Conservation (phyloP, 495 filamentous ascomycete species). For the Aspergillus sclerotioniger region DNA sequence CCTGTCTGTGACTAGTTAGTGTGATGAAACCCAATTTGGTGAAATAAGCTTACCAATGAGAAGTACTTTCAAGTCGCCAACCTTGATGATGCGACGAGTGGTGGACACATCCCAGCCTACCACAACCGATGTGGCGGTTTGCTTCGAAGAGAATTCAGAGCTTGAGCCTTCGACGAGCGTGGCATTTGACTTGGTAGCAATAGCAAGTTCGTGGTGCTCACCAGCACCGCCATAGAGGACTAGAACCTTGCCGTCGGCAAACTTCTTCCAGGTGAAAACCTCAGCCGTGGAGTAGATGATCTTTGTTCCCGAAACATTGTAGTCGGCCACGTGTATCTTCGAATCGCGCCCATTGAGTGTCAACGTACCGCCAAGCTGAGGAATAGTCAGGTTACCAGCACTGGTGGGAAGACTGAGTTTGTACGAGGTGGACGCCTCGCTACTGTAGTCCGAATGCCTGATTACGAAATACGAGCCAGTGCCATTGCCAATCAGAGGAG, state of each 20-base stretch:
- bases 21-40: background rate
- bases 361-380: constrained; percentile 59
- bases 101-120: constrained; percentile 56
- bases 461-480: constrained; percentile 63
- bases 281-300: constrained; percentile 76
- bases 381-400: constrained; percentile 58
- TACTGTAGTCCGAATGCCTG: constrained; percentile 61
- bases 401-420: constrained; percentile 61
- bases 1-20: constrained; percentile 44
- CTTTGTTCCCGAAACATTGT: constrained; percentile 59
- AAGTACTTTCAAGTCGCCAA: constrained; percentile 56
- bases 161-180: constrained; percentile 49
- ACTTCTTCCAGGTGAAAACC: constrained; percentile 68
- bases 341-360: constrained; percentile 71
- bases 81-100: constrained; percentile 51
- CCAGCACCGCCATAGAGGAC: constrained; percentile 68
- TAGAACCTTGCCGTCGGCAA: constrained; percentile 57
- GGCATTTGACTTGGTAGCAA: constrained; percentile 41
- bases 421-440: constrained; percentile 55
- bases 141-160: constrained; percentile 39
- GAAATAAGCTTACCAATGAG: constrained; percentile 41
- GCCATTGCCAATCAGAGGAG: constrained; percentile 54
- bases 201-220: constrained; percentile 68
- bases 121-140: constrained; percentile 44
- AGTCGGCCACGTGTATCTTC: constrained; percentile 74